Base-by-base conservation (phyloP, 1,284 basidiomycete species). In the Apiotrichum akiyoshidainum region DNA sequence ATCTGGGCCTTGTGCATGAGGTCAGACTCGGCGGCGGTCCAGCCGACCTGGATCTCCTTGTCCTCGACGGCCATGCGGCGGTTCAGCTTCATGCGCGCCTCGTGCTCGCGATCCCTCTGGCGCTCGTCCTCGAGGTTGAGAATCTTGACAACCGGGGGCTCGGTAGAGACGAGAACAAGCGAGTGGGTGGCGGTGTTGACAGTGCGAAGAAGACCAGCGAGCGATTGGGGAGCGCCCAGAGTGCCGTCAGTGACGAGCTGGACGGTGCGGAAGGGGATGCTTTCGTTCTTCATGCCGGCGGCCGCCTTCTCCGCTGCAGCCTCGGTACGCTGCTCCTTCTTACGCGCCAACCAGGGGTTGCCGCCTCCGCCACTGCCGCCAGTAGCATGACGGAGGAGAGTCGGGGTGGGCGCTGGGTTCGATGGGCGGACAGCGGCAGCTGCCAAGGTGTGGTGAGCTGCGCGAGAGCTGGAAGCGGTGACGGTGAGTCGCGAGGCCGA, bases 21-120 rank as follows among this genome's bases (percentile, higher is more conserved):
- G 61, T 77, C 76, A 2, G 71, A 68, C 16, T 54, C 44, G 0
- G 71, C 76, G 31, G 66, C 63, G 37, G 69, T 63, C 76, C 76
- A 77, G 4, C 67, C 68, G 33, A 77, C 68, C 55, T 75, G 74
- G 26, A 77, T 61, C 60, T 76, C 74, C 61, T 72, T 72, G 53
- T 71, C 70, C 52, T 73, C 73, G n/a, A 70, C 57, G 1, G 66
- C 68, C 11, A 66, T 60, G 46, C 68, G 67, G 10, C 68, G 57
- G 21, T 57, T 58, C 35, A 70, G 50, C 46, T 62, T 65, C 9
- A 57, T 55, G 46, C 66, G 65, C 10, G 64, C 66, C 22, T 69
- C 68, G 11, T 44, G 46, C 22, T 67, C 64, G 26, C 65, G 60
- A 40, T 69, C 63, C 48, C 62, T 60, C 21, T 51, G 34, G n/a